Base-by-base conservation (phyloP, 1,284 basidiomycete species). In the Leccinum variabile region DNA sequence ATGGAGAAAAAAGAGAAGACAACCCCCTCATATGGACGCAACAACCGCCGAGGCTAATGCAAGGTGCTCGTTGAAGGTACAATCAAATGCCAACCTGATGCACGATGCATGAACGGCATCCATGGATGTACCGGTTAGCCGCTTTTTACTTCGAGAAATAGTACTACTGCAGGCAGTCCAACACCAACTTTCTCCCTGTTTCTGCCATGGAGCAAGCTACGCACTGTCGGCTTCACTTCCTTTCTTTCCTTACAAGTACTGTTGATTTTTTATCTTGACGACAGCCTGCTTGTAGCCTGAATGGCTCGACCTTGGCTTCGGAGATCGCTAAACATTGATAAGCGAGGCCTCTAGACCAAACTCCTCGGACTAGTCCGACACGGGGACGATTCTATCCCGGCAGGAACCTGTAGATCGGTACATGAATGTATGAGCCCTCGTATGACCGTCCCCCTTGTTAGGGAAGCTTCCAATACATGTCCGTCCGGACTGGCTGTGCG, bases 321-420 rank as follows among this genome's bases (percentile, higher is more conserved):
- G 54, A 33, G 28, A 33, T 54, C 32, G 18, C 49, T 25, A 35
- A 9, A 5, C 8, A 16, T 37, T 37, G 32, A 54, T 39, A 30
- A 30, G 53, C 37, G 18, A 49, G 46, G 13, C 46, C 13, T 44
- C 22, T n/a, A 16, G 28, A 44, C 22, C 57, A 56, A 67, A 72
- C 64, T 72, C 70, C 68, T 70, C 68, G 67, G 66, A 69, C 59
- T 53, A n/a, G 39, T 49, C 44, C 53, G 25, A 18, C 28, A 18
- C 14, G 28, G 49, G 35, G 13, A 55, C 54, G 46, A 25, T 46
- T 30, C 56, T 16, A 52, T 28, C 60, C 68, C 60, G 59, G 53
- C 13, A 49, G 54, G 41, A 54, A 57, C 50, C 41, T 66, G 59
- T 30, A 41, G 30, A 35, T 5, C 22, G 53, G 57, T 54, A n/a